Evolutionary conservation across 2,329 filamentous ascomycete species (phyloP), one percentile per base, ranked within the genome.

Genomic region (Neospermospora avenae): DNA sequence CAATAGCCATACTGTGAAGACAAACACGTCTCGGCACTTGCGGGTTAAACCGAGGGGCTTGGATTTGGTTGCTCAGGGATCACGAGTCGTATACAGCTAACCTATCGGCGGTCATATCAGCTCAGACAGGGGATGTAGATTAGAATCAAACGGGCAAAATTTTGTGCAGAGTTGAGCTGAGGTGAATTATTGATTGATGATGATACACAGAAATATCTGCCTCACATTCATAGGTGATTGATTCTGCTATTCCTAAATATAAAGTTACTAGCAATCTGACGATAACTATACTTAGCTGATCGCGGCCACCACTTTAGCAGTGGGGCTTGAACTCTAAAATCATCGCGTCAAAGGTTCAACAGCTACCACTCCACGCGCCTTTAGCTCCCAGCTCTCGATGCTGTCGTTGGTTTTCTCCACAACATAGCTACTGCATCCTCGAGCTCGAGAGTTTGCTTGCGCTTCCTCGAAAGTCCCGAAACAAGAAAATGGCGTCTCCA

Each of bases 401-500:
- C 22, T 57, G 57, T 55, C 58, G 49, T 45, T 45, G 20, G 42
- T 13, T 46, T 35, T 49, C 24, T 56, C 51, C 13, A 34, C 37
- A 48, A 28, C 20, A 31, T 7, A 28, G 39, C 18, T 18, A 25
- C 46, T 41, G 51, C 48, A 58, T 34, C 51, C 46, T 54, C 57
- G 56, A 52, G 42, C 24, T 37, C 28, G 49, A 57, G 48, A 54
- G 46, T 58, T 59, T 59, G 51, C 57, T 59, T 55, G 59, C 16
- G 49, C 46, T 46, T 53, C 51, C 22, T 55, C 18, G 6, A 60
- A 62, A 56, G 6, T 5, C 52, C 46, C 25, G 52, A 44, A 14
- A 58, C 63, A 62, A 25, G 56, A 46, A 42, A 31, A 69, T 70
- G 65, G 58, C 61, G n/a, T 62, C 57, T 20, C 55, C 59, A 42